Base-by-base conservation (phyloP, 2,329 filamentous ascomycete species). In the Claviceps sorghi region DNA sequence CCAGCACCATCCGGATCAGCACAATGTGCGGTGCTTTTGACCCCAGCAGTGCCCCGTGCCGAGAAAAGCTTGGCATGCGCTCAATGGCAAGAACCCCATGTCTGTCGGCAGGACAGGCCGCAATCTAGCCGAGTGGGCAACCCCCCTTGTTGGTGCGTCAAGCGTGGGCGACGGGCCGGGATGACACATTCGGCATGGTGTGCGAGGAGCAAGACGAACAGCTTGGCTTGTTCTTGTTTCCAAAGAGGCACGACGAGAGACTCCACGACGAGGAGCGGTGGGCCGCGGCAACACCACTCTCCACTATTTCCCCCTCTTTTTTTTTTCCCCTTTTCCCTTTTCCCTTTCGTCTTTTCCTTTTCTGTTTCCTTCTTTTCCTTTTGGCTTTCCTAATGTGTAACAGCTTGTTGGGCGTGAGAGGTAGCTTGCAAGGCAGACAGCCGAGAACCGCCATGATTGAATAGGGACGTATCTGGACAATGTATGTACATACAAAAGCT, bases 41-140 rank as follows among this genome's bases (percentile, higher is more conserved):
- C 42, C 43, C 46, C 30, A 36, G 21, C 46, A 22, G 46, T 60
- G 26, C 26, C 29, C n/a, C 44, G 44, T 47, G 44, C 44, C 44
- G 44, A 47, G 29, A 10, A 47, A 62, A 57, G 59, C 60, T 62
- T 61, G 59, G 59, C 58, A 56, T 54, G 50, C 38, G 38, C n/a
- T 47, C n/a, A n/a, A n/a, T n/a, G 44, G 44, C 44, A 47, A 47
- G 29, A 46, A 19, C 26, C n/a, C 44, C 44, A 32, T 46, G 29
- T 11, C 29, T 15, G 34, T 47, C 40, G 40, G 49, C 29, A 36
- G 49, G 43, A 44, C 42, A 46, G n/a, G 29, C 26, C 40, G 42
- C n/a, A 44, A 36, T 21, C 22, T 51, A 29, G 49, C 34, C 48
- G 38, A 42, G 34, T 26, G 21, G 26, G 34, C 29, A 47, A 29